These are phyloP conservation scores for Metschnikowia koreensis DNA, from an alignment of 805 yeast species.

Conservation along the genomic window DNA sequence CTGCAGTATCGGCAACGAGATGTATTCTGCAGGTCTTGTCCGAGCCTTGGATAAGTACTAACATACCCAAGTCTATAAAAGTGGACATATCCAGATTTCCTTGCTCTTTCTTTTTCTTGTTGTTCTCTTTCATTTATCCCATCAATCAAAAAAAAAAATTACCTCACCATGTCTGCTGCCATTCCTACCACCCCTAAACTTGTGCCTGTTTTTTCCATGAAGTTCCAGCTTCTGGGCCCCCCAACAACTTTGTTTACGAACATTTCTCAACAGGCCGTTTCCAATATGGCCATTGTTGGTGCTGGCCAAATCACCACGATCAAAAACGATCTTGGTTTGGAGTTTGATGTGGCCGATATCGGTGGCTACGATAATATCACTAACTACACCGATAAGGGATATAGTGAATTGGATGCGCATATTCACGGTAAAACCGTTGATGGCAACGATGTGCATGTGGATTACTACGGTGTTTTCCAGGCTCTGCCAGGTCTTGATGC, in stretches of 20 bases:
- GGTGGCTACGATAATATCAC: conserved; percentile 52
- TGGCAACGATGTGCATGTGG: conserved; percentile 42
- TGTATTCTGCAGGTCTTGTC: too few relatives aligned
- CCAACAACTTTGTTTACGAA: conserved; percentile 21
- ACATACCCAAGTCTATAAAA: too few relatives aligned
- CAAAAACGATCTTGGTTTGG: conserved; percentile 30
- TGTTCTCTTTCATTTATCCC: too few relatives aligned
- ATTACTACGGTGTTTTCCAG: conserved; percentile 50
- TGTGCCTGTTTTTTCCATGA: conserved; percentile 32
- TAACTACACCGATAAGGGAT: conserved; percentile 24
- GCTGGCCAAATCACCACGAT: conserved; percentile 33
- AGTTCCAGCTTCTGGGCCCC: conserved; percentile 25
- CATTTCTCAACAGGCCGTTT: conserved; percentile 17
- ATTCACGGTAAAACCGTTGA: conserved; percentile 45
- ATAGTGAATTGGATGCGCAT: conserved; percentile 47
- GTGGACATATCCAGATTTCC: too few relatives aligned
- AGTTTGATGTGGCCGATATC: conserved; percentile 27
- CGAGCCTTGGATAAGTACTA: too few relatives aligned
- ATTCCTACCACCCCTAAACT: conserved; percentile 27
- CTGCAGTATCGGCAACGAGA: too few relatives aligned
- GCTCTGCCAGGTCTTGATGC: conserved; percentile 33
- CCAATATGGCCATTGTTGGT: conserved; percentile 23
- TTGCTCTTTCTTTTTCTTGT: too few relatives aligned
- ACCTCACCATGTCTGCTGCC: conserved; percentile 3
- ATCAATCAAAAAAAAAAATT: too few relatives aligned